Evolutionary conservation across 306 rosid genomes (phyloP).

Genomic region (Gastrolobium bilobum): DNA sequence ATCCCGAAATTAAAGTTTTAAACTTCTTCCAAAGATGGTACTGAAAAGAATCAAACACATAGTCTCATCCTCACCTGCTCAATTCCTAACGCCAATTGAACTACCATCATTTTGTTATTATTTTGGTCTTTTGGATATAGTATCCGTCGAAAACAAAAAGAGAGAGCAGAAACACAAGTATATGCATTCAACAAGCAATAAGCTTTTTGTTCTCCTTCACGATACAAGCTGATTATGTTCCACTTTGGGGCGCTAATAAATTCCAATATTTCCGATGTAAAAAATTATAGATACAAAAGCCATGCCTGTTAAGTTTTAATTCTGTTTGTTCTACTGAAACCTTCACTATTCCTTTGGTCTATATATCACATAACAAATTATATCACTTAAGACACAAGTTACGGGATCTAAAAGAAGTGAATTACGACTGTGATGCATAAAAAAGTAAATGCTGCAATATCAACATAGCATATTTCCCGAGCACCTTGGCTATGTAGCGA

Average conservation of each 20-base stretch:
- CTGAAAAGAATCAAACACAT: no score
- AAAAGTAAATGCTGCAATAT: conserved; percentile 4
- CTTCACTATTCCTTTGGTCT: conserved; percentile 1
- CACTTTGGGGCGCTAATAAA: not conserved
- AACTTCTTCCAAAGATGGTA: no score
- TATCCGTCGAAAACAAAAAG: no score
- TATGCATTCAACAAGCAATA: not conserved
- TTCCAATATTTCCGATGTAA: not conserved
- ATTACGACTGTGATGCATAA: conserved; percentile 21
- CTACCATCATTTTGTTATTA: no score
- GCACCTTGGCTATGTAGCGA: not conserved
- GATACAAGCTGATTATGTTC: not conserved
- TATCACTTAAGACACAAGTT: not conserved
- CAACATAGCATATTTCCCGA: conserved; percentile 4
- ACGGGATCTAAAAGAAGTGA: conserved; percentile 39
- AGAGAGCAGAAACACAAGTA: not conserved
- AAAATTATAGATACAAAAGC: not conserved
- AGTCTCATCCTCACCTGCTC: no score
- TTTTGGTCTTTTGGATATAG: not conserved
- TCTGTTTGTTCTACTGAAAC: conserved; percentile 23
- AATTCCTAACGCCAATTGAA: no score
- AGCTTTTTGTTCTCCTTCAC: no score
- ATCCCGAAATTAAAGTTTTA: no score
- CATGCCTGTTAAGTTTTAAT: not conserved
- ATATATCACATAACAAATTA: conserved; percentile 1